Percentiles rank a stretch among this genome's conserved stretches.
phyloP scores from a whole-genome alignment of 495 filamentous ascomycete genomes.

The Mytilinidion resinicola region DNA sequence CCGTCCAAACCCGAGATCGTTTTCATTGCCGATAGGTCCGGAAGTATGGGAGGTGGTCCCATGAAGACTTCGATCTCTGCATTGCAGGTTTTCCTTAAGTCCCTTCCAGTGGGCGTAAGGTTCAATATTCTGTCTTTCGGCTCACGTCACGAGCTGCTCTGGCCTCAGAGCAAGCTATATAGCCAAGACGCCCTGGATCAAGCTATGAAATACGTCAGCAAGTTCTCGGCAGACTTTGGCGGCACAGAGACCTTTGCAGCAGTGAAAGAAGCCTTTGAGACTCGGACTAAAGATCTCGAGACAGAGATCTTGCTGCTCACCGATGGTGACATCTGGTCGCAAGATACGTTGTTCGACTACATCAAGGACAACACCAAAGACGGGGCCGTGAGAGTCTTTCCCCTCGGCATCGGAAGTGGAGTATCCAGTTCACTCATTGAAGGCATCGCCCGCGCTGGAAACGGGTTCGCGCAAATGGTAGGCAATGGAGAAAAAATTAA shows the following conservation, averaged over 20 bases:
- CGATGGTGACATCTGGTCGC: constrained; percentile 60
- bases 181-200: constrained; percentile 42
- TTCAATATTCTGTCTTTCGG: constrained; percentile 77
- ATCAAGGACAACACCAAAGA: constrained; percentile 41
- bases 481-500: constrained; percentile 51
- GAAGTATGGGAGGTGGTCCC: constrained; percentile 50
- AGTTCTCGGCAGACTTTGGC: constrained; percentile 49
- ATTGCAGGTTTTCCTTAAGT: constrained; percentile 62
- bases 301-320: constrained; percentile 63
- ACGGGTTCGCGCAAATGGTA: constrained; percentile 60
- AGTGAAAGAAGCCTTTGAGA: constrained; percentile 46
- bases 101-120: constrained; percentile 55
- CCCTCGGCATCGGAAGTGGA: constrained; percentile 56
- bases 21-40: constrained; percentile 63
- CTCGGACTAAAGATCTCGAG: constrained; percentile 42
- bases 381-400: constrained; percentile 54
- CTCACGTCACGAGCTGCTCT: constrained; percentile 48
- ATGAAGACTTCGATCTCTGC: constrained; percentile 52
- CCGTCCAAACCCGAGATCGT: constrained; percentile 54
- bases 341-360: constrained; percentile 48
- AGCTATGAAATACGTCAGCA: constrained; percentile 45
- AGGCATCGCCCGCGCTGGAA: constrained; percentile 58
- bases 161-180: constrained; percentile 51
- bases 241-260: constrained; percentile 59
- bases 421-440: constrained; percentile 61